Base-by-base conservation (phyloP, 2,329 filamentous ascomycete genomes). In the Aureobasidium sp. region DNA sequence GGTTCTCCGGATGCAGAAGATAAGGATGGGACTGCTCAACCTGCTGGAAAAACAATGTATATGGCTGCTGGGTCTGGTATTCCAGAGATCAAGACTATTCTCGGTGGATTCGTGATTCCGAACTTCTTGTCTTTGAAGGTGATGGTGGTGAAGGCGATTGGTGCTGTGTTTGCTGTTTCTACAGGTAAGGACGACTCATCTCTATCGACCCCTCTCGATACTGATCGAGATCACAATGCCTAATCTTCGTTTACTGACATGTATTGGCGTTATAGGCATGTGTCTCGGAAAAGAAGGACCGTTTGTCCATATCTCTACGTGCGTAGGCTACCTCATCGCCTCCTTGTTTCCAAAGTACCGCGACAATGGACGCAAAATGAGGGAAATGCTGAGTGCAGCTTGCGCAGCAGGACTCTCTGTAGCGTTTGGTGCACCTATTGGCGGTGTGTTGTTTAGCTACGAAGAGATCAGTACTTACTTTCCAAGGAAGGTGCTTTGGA, bases 401-500 rank as follows among this genome's bases (percentile, higher is more conserved):
- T 84, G 81, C 64, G 81, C 82, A 0, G 75, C 81, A 13, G 84
- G 83, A 2, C 70, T 86, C 51, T 81, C 79, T 21, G 83, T 85
- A 0, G 83, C 83, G 0, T 86, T 85, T 65, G 83, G 83, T 6
- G 83, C 83, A 25, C 84, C 83, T 0, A 84, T 85, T 57, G 83
- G 83, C 1, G 82, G 82, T 9, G 82, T 85, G 0, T 72, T 85
- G 4, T 86, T 86, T 68, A 80, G 78, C 48, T 85, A 84, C 61
- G 81, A 82, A 68, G 83, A 85, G 71, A 83, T 85, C 64, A 80
- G 77, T 64, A 85, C 82, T 0, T 84, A 84, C 63, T 85, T 85
- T 59, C 82, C 82, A 0, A 74, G 81, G 2, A 82, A 81, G 64
- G 79, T 82, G n/a, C 75, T 86, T 3, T 85, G 81, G 82, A 73